Evolutionary conservation across 1,139 yeast species (phyloP).

Genomic region (Casaregolazyma lundiana): DNA sequence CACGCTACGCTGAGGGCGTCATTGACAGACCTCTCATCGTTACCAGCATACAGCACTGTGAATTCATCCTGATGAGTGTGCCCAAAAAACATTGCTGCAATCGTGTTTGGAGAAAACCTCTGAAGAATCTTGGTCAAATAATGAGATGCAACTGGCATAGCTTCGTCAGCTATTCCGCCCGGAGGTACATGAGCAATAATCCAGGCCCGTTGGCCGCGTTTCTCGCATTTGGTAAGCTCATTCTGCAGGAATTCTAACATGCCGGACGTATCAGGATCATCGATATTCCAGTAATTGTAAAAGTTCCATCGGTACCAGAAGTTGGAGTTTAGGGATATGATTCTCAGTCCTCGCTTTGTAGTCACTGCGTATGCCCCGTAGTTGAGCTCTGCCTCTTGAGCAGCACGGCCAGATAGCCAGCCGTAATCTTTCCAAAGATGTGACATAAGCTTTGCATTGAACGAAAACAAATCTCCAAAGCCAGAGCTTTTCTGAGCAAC

Average conservation of each 20-base stretch:
- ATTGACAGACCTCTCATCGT: constrained; percentile 30
- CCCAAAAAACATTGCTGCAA: constrained; percentile 66
- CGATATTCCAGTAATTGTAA: constrained; percentile 55
- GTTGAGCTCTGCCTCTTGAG: constrained; percentile 37
- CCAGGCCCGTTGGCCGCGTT: constrained; percentile 61
- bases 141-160: constrained; percentile 59
- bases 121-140: constrained; percentile 55
- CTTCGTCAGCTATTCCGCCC: constrained; percentile 43
- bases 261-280: constrained; percentile 60
- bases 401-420: constrained; percentile 28
- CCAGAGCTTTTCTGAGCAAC: constrained; percentile 52
- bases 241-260: constrained; percentile 57
- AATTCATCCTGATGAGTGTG: constrained; percentile 72
- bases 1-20: constrained; percentile 55
- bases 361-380: constrained; percentile 60
- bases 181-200: constrained; percentile 65
- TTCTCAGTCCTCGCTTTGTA: constrained; percentile 54
- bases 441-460: constrained; percentile 59
- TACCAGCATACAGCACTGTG: constrained; percentile 48
- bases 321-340: constrained; percentile 63
- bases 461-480: constrained; percentile 47
- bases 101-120: constrained; percentile 62
- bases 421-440: constrained; percentile 45
- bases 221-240: constrained; percentile 57
- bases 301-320: constrained; percentile 61